A percentile compares a stretch with the other conserved stretches of the same genome.
Evolutionary conservation across 257 asterid genomes (phyloP).

Genomic region (Rehmannia glutinosa): DNA sequence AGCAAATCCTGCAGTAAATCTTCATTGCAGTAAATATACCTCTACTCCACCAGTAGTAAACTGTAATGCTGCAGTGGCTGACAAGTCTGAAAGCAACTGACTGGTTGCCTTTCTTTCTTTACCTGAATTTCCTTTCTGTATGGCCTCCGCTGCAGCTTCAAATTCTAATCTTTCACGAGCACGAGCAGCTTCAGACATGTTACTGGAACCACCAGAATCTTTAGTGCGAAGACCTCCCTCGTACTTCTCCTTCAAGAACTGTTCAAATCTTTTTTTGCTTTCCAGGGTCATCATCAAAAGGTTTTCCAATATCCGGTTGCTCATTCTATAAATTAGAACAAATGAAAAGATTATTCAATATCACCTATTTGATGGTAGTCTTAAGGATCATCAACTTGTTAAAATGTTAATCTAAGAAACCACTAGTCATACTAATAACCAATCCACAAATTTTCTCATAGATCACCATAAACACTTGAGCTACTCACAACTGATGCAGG

Average conservation of each 20-base stretch:
- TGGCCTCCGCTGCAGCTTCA: conserved; percentile 72
- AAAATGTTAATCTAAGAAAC: not conserved
- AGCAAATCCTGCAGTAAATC: not conserved
- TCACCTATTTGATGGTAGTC: not conserved
- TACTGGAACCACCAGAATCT: conserved; percentile 80
- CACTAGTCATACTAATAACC: not conserved
- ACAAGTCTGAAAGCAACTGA: conserved; percentile 46
- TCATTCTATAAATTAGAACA: conserved; percentile 44
- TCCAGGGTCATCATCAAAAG: conserved; percentile 67
- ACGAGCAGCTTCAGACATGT: conserved; percentile 93
- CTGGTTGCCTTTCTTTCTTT: conserved; percentile 41
- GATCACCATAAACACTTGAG: conserved; percentile 12
- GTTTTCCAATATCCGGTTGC: conserved; percentile 47
- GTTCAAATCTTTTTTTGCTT: conserved; percentile 93
- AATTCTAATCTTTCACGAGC: conserved; percentile 97
- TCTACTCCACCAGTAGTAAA: conserved; percentile 66
- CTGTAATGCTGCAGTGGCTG: conserved; percentile 57
- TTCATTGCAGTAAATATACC: conserved; percentile 36
- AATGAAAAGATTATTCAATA: conserved; percentile 8
- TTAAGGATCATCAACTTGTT: not conserved
- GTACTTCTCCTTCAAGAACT: conserved; percentile 92
- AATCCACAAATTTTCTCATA: not conserved
- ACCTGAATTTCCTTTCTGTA: conserved; percentile 49
- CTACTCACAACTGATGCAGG: conserved; percentile 75
- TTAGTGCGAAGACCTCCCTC: conserved; percentile 89